Base-by-base conservation (phyloP, 108 stramenopile genomes). In the Nitzschia sp. region DNA sequence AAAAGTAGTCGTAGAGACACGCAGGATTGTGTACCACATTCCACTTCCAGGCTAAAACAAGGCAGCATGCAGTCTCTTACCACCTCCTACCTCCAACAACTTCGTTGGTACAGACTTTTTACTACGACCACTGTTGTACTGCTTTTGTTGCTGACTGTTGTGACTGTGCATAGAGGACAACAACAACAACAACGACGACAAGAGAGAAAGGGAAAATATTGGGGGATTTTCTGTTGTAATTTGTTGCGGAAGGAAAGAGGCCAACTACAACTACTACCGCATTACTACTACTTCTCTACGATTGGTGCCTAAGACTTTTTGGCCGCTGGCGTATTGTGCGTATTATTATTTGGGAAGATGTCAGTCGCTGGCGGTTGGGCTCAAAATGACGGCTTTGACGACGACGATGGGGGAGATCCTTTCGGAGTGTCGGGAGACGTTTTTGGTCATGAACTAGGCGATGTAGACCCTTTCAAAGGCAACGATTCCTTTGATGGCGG, bases 401-500 rank as follows among this genome's bases (percentile, higher is more conserved):
- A 48, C 17, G 14, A 48, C 46, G 61, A 19, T 10, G 43, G 10
- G 6, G 26, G n/a, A 22, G 65, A 66, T 53, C 67, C 67, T n/a
- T 68, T 68, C 57, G 67, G 55, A 25, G 67, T 46, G 21, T 57
- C 54, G 0, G 53, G 48, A 15, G 67, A 68, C 42, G 53, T 55
- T 15, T 68, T 68, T 68, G 67, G 67, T 12, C 25, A 25, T 7
- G 67, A 55, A 25, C n/a, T 57, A 22, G 56, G 55, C 12, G 67
- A 68, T 42, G 67, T 68, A 1, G 67, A 68, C 43, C 55, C 56
- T 34, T 68, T 55, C 26, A 8, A 10, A 8, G 67, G 67, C n/a
- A 41, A 68, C 24, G 67, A 68, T 68, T 68, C 67, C 55, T 68
- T 68, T 57, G 67, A 38, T 17, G 41, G 54, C 10, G 67, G 57